Evolutionary conservation across 805 yeast genomes (phyloP).

Genomic region (Pichia paraexigua): DNA sequence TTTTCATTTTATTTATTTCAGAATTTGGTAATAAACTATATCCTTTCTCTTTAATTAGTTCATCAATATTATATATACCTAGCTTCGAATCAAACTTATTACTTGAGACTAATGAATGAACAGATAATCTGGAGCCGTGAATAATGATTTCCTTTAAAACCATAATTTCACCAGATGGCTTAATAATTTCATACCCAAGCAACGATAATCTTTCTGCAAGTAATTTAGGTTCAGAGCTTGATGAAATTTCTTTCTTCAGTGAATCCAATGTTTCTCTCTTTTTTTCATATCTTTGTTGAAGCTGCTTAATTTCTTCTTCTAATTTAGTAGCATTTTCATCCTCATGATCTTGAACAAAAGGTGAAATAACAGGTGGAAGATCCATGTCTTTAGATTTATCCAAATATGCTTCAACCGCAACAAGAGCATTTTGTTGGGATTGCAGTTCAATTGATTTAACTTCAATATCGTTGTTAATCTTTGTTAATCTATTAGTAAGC

Average conservation of each 20-base stretch:
- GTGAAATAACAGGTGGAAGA: constrained; percentile 5
- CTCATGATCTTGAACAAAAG: not conserved
- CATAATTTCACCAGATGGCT: constrained; percentile 1
- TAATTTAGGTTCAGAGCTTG: constrained; percentile 4
- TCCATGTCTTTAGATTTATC: constrained; percentile 7
- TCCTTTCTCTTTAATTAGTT: constrained; percentile 20
- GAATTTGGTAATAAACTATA: constrained; percentile 28
- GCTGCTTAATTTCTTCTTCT: constrained; percentile 6
- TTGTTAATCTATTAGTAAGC: not conserved
- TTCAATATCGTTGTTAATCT: constrained; percentile 9
- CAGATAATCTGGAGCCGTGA: not conserved
- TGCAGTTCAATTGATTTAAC: constrained; percentile 8
- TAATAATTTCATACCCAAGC: constrained; percentile 8
- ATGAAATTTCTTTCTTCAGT: constrained; percentile 19
- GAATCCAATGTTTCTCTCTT: constrained; percentile 5
- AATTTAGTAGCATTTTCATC: not conserved
- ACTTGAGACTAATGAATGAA: not conserved
- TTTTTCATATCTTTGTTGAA: constrained; percentile 4
- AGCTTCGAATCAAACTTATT: constrained; percentile 5
- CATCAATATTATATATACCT: constrained; percentile 1
- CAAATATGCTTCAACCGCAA: constrained; percentile 13
- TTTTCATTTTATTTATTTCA: constrained; percentile 16
- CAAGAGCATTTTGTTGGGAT: constrained; percentile 11
- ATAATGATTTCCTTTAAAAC: not conserved
- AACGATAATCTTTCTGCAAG: constrained; percentile 4